Percentiles rank a stretch among this genome's conserved stretches.
Conservation (phyloP, 208 protist species). For the Trypanosoma caninum region DNA sequence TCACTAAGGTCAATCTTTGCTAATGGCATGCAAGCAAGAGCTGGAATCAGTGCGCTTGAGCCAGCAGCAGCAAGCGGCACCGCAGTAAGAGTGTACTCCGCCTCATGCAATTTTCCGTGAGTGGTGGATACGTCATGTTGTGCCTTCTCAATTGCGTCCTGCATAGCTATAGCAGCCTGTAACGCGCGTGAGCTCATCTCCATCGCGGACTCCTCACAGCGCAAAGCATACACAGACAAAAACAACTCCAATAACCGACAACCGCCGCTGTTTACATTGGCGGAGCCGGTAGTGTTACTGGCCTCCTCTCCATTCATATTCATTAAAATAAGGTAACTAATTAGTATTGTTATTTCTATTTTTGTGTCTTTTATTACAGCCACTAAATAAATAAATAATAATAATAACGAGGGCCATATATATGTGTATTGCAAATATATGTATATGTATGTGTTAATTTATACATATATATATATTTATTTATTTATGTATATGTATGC, state of each 20-base stretch:
- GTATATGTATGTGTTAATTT: too few species aligned
- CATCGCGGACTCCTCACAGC: conserved; percentile 12
- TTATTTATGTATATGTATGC: too few species aligned
- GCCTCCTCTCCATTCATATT: too few species aligned
- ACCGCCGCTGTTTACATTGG: not conserved
- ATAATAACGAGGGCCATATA: too few species aligned
- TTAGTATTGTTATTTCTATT: too few species aligned
- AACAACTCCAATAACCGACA: conserved; percentile 8
- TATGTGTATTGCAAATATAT: too few species aligned
- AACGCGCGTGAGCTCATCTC: conserved; percentile 17
- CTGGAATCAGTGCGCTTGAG: conserved; percentile 3
- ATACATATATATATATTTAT: too few species aligned
- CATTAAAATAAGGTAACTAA: too few species aligned
- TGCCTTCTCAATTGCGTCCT: not conserved
- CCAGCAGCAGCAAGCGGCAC: conserved; percentile 10
- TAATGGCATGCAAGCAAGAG: conserved; percentile 10
- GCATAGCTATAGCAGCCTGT: conserved; percentile 18
- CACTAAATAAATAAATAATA: too few species aligned
- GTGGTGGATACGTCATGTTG: not conserved
- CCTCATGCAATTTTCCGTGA: not conserved
- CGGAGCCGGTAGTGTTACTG: not conserved
- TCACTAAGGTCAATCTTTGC: conserved; percentile 14
- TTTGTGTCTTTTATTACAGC: too few species aligned
- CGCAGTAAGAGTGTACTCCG: conserved; percentile 8
- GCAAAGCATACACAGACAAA: conserved; percentile 13